phyloP scores from a whole-genome alignment of 257 asterid species.

The Capsicum chinense region DNA sequence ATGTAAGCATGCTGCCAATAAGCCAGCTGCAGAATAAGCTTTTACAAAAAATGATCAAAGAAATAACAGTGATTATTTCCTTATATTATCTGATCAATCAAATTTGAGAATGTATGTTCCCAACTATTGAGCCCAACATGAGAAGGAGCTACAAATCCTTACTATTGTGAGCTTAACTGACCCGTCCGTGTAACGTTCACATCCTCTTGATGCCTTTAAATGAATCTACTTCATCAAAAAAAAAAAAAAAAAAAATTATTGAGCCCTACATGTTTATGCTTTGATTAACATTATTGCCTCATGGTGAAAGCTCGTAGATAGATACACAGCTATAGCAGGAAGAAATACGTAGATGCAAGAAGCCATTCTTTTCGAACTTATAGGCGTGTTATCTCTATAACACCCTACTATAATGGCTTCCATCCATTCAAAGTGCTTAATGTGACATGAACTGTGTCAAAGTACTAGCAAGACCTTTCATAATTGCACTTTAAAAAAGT shows the following conservation, averaged over 20 bases:
- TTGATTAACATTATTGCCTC: not conserved
- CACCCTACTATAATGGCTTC: too few relatives aligned
- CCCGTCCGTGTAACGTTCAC: too few relatives aligned
- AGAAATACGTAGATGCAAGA: not conserved
- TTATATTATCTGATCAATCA: not conserved
- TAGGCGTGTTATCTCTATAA: too few relatives aligned
- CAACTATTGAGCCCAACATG: not conserved
- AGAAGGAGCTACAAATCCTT: too few relatives aligned
- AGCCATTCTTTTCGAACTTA: not conserved
- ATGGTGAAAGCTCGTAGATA: not conserved
- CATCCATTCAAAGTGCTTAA: too few relatives aligned
- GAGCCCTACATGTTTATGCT: not conserved
- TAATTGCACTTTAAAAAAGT: too few relatives aligned
- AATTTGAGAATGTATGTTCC: not conserved
- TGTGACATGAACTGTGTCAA: too few relatives aligned
- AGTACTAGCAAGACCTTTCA: too few relatives aligned
- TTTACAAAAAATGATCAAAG: conserved; percentile 19
- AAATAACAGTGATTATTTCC: not conserved
- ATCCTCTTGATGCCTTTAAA: too few relatives aligned
- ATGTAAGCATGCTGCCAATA: conserved; percentile 65
- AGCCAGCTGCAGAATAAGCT: conserved; percentile 48
- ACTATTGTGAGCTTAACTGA: too few relatives aligned
- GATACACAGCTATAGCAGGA: not conserved
- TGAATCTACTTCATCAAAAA: too few relatives aligned
- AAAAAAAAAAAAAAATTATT: not conserved